Conservation (phyloP, 2,329 filamentous ascomycete species). For the Microdochium trichocladiopsis region DNA sequence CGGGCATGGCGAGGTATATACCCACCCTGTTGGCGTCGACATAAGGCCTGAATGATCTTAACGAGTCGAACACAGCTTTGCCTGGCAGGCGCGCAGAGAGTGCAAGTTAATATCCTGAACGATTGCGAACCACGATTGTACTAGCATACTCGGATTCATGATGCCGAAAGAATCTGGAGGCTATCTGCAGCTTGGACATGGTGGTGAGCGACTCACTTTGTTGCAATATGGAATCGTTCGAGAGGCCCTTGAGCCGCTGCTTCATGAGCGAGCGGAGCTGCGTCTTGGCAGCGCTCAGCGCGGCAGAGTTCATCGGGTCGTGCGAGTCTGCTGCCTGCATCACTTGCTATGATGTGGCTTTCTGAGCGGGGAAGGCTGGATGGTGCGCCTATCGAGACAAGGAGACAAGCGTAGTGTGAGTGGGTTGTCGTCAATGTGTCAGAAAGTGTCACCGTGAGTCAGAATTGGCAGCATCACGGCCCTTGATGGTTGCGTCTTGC, state of each 20-base stretch:
- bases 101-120: slow-evolving; percentile 3
- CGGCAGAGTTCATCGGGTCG: slow-evolving; percentile 16
- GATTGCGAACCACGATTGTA: no score
- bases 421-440: no score
- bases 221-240: slow-evolving; percentile 50
- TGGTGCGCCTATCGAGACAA: no score
- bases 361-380: no score
- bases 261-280: slow-evolving; percentile 68
- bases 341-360: no score
- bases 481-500: background rate
- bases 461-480: background rate
- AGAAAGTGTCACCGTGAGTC: no score
- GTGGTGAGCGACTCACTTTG: slow-evolving; percentile 74
- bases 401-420: no score
- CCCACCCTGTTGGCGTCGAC: slow-evolving; percentile 67
- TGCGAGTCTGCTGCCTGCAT: slow-evolving; percentile 4
- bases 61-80: slow-evolving; percentile 51
- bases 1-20: slow-evolving; percentile 90
- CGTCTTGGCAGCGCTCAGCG: slow-evolving; percentile 64
- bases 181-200: no score
- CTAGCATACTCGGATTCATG: no score
- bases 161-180: no score
- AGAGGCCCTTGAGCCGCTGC: slow-evolving; percentile 51
- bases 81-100: slow-evolving; percentile 54
- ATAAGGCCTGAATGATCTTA: slow-evolving; percentile 68